Percentiles rank a stretch among this genome's conserved stretches.
Evolutionary conservation across 2,329 filamentous ascomycete genomes (phyloP).

Genomic region (Colletotrichum costaricense): DNA sequence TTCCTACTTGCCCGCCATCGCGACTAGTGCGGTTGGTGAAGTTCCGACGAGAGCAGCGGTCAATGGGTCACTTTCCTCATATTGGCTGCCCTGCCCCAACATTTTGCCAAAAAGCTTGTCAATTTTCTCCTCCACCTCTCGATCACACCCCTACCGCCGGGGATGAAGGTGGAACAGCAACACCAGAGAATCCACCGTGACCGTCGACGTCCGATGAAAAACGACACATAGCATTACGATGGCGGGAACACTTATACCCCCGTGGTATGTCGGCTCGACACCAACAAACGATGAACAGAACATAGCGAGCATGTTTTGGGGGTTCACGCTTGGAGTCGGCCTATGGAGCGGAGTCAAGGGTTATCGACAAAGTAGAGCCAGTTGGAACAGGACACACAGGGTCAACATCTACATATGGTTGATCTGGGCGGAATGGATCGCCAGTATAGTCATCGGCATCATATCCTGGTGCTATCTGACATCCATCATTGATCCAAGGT

Average conservation of each 20-base stretch:
- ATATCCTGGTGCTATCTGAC: constrained; percentile 50
- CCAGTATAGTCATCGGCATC: constrained; percentile 47
- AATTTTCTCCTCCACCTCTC: not conserved
- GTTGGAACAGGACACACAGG: constrained; percentile 45
- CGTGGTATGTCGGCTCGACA: constrained; percentile 27
- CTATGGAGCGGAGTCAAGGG: constrained; percentile 48
- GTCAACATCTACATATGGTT: constrained; percentile 51
- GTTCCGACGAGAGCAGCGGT: constrained; percentile 23
- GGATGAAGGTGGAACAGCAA: constrained; percentile 8
- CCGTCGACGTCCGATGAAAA: not conserved
- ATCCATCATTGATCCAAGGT: constrained; percentile 46
- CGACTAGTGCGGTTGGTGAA: not conserved
- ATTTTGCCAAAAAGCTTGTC: not conserved
- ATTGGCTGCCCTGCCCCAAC: not conserved
- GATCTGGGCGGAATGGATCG: constrained; percentile 53
- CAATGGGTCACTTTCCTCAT: constrained; percentile 5
- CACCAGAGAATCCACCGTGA: not conserved
- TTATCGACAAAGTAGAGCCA: constrained; percentile 47
- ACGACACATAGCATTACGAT: not conserved
- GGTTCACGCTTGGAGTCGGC: constrained; percentile 50
- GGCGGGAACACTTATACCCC: constrained; percentile 28
- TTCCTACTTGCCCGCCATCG: not conserved
- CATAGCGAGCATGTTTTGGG: constrained; percentile 50
- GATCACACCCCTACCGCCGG: not conserved
- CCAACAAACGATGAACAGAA: constrained; percentile 43